Percentiles rank a stretch among this genome's conserved stretches.
Evolutionary conservation across 1,139 yeast genomes (phyloP).

Genomic region (Candida sp.): DNA sequence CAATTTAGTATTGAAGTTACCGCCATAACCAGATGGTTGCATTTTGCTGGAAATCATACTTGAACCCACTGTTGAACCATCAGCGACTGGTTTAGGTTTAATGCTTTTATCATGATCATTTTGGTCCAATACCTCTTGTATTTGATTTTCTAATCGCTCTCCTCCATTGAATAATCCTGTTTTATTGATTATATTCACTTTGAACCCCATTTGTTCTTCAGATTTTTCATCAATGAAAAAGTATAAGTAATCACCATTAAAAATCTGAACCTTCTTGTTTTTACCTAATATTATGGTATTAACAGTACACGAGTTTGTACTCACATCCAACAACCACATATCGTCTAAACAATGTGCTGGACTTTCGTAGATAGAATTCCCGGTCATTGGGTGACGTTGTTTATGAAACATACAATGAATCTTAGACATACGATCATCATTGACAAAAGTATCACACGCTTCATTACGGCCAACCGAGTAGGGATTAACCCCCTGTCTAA

Average conservation of each 20-base stretch:
- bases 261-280: conserved; percentile 58
- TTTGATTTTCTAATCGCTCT: conserved; percentile 15
- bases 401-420: conserved; percentile 72
- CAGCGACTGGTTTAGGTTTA: conserved; percentile 24
- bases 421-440: conserved; percentile 78
- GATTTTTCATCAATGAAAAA: conserved; percentile 59
- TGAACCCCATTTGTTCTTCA: conserved; percentile 50
- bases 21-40: conserved; percentile 18
- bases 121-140: conserved; percentile 18
- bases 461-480: conserved; percentile 65
- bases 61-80: conserved; percentile 7
- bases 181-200: conserved; percentile 47
- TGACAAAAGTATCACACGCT: conserved; percentile 54
- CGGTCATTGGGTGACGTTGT: conserved; percentile 54
- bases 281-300: conserved; percentile 59
- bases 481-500: conserved; percentile 62
- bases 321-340: conserved; percentile 78
- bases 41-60: conserved; percentile 5
- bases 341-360: conserved; percentile 70
- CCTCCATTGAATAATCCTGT: conserved; percentile 55
- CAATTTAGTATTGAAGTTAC: conserved; percentile 23
- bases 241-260: conserved; percentile 62
- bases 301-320: conserved; percentile 76
- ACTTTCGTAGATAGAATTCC: conserved; percentile 52
- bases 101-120: conserved; percentile 27